Percentiles rank a stretch among this genome's conserved stretches.
Evolutionary conservation across 768 basidiomycete genomes (phyloP).

Genomic region (Podaxis sp.): DNA sequence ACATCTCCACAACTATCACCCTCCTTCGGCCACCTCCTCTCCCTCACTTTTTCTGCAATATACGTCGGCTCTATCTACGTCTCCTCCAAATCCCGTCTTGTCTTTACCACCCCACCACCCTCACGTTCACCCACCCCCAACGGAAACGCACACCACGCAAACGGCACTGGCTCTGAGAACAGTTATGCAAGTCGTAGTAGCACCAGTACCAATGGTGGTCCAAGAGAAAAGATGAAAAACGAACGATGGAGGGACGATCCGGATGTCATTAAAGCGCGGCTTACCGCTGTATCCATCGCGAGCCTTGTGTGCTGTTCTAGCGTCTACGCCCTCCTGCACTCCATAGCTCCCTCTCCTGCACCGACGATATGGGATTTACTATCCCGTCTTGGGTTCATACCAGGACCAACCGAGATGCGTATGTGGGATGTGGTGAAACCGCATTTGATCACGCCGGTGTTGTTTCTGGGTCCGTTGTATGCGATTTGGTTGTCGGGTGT

Average conservation of each 20-base stretch:
- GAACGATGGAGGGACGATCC: constrained; percentile 81
- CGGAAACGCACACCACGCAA: background rate
- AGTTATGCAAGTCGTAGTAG: constrained; percentile 3
- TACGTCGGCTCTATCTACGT: constrained; percentile 89
- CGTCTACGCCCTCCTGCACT: constrained; percentile 46
- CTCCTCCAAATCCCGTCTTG: constrained; percentile 61
- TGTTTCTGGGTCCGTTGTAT: constrained; percentile 81
- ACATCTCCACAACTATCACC: background rate
- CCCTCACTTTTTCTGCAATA: constrained; percentile 55
- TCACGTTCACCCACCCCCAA: background rate
- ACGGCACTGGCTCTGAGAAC: constrained; percentile 13
- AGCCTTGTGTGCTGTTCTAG: constrained; percentile 57
- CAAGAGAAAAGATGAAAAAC: constrained; percentile 25
- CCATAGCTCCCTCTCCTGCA: background rate
- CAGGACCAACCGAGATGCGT: no score
- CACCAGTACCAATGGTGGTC: constrained; percentile 22
- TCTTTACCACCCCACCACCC: constrained; percentile 28
- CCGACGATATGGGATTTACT: constrained; percentile 12
- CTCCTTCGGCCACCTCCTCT: constrained; percentile 43
- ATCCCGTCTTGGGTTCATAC: constrained; percentile 5
- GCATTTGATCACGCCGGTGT: constrained; percentile 66
- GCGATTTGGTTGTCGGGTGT: constrained; percentile 42
- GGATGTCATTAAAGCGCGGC: constrained; percentile 76
- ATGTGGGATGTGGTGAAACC: constrained; percentile 33
- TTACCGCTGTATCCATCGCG: constrained; percentile 65